Base-by-base conservation (phyloP, 129 eudicot genomes). In the Dittrichia graveolens region DNA sequence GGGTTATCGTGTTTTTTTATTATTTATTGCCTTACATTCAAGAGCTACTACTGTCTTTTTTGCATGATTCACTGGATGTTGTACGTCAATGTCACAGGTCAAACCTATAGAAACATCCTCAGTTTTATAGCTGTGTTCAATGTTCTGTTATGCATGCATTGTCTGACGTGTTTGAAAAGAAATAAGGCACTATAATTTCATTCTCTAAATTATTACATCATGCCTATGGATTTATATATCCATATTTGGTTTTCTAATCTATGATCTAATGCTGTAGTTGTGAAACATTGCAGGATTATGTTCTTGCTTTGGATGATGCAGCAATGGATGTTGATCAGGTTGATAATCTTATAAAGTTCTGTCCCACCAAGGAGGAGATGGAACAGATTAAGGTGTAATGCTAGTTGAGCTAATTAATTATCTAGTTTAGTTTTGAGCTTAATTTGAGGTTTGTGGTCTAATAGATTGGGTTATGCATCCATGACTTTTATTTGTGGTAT, bases 291-390 rank as follows among this genome's bases (percentile, higher is more conserved):
- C 85, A 95, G 99, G 81, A 76, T 55, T 75, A 85, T 55, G 99
- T 91, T 62, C 97, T 95, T 72, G 79, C 89, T 24, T 81, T 95
- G 85, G 99, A 95, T 65, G 99, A 90, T 38, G 39, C 96, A 53
- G 89, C 88, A 53, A 71, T 95, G 70, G 94, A 88, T 86, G 85
- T 76, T 69, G 99, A 95, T 82, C 95, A 85, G 82, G 97, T 95
- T 75, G 96, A 90, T 69, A 91, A 95, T 83, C 94, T 95, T 69
- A 86, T 95, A 75, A 95, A 90, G 80, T 90, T 88, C 74, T 95
- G 99, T 80, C 99, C 99, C 61, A 95, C 99, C 15, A 91, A 95
- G 83, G 97, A 95, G 80, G 99, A 95, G 81, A 91, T 88, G 94
- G 97, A 95, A 65, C 55, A 83, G 60, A 85, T 95, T 35, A 95